Percentiles rank a stretch among this genome's conserved stretches.
Conservation (phyloP, 148 eudicot species). For the Linanthus parryae region DNA sequence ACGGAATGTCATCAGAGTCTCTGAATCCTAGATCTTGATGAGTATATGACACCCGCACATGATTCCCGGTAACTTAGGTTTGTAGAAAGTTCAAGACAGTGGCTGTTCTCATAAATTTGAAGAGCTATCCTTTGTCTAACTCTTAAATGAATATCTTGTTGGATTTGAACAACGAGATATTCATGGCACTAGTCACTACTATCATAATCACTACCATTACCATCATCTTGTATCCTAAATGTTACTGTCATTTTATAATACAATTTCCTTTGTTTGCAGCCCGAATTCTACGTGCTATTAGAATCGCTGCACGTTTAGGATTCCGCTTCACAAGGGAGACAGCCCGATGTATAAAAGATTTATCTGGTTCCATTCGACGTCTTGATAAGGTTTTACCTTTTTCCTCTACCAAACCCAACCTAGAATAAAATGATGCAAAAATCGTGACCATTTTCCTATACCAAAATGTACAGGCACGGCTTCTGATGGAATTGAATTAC, state of each 20-base stretch:
- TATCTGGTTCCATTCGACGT: slow-evolving; percentile 44
- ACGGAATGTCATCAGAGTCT: too few species aligned
- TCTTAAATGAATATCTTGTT: background rate
- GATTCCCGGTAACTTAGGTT: background rate
- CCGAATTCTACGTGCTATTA: slow-evolving; percentile 81
- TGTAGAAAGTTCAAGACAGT: background rate
- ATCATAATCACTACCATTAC: background rate
- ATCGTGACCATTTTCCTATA: background rate
- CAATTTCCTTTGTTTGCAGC: slow-evolving; percentile 36
- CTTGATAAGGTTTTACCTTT: slow-evolving; percentile 86
- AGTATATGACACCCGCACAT: too few species aligned
- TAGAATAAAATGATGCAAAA: too few species aligned
- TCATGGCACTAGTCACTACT: background rate
- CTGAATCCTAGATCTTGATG: too few species aligned
- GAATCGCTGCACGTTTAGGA: slow-evolving; percentile 84
- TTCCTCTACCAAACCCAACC: too few species aligned
- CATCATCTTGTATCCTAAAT: background rate
- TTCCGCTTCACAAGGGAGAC: slow-evolving; percentile 54
- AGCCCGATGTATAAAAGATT: slow-evolving; percentile 35
- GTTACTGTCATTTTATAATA: slow-evolving; percentile 2
- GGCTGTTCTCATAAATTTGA: background rate
- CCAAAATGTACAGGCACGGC: slow-evolving; percentile 45
- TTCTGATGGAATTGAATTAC: slow-evolving; percentile 87
- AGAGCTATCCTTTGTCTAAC: background rate
- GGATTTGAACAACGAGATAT: too few species aligned